Percentiles rank a stretch among this genome's conserved stretches.
phyloP scores from a whole-genome alignment of 805 yeast species.

The Yarrowia sp. region DNA sequence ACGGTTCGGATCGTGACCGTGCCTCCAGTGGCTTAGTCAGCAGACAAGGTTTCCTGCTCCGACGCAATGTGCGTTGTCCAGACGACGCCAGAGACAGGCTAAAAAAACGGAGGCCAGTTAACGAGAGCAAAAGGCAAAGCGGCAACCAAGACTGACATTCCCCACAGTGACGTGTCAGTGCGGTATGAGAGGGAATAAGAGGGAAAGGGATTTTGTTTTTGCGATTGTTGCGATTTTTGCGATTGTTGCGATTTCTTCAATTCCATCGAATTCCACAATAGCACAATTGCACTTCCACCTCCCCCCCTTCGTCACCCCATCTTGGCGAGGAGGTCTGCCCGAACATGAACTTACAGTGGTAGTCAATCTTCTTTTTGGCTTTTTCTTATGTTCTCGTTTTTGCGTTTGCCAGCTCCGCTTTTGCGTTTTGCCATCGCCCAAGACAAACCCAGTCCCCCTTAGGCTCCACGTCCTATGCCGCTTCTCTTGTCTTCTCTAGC shows the following conservation, averaged over 20 bases:
- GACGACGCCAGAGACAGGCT: neutral
- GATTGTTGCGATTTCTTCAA: no score
- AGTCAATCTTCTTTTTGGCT: neutral
- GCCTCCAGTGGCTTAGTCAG: no score
- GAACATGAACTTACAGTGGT: neutral
- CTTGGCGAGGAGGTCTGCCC: neutral
- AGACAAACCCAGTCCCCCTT: neutral
- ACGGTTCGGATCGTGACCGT: no score
- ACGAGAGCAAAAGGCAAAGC: neutral
- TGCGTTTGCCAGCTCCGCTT: neutral
- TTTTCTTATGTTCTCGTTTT: neutral
- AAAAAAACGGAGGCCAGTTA: slow-evolving; percentile 1
- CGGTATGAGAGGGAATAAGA: no score
- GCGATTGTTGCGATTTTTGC: no score
- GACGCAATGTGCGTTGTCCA: slow-evolving; percentile 14
- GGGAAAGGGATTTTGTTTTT: no score
- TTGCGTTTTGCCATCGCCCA: neutral
- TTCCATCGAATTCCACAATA: no score
- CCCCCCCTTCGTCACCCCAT: no score
- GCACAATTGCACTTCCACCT: no score
- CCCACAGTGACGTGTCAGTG: neutral
- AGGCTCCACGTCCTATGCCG: neutral
- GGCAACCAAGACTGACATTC: no score
- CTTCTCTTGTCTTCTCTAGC: slow-evolving; percentile 18
- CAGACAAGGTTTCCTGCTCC: no score